Conservation (phyloP, 176 grass and related monocot genomes). For the Carex pumila region DNA sequence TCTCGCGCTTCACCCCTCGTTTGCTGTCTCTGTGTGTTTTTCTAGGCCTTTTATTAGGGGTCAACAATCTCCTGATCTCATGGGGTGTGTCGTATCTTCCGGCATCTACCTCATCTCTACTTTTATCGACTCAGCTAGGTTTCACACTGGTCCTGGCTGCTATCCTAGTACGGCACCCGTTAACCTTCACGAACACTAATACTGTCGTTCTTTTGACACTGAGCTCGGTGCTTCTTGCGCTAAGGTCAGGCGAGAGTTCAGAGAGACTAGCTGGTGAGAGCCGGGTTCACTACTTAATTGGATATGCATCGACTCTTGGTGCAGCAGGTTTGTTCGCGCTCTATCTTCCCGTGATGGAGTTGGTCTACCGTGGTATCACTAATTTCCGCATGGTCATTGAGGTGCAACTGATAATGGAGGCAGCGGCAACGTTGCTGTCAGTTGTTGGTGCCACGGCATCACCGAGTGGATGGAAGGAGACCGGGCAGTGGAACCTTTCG, state of each 20-base stretch:
- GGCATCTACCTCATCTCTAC: slow-evolving; percentile 72
- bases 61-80: slow-evolving; percentile 78
- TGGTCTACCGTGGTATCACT: slow-evolving; percentile 43
- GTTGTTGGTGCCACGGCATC: slow-evolving; percentile 33
- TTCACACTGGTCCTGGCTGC: slow-evolving; percentile 80
- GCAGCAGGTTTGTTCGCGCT: slow-evolving; percentile 60
- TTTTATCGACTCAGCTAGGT: slow-evolving; percentile 80
- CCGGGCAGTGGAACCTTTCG: slow-evolving; percentile 33
- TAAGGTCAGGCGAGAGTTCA: slow-evolving; percentile 31
- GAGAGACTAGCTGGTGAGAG: slow-evolving; percentile 31
- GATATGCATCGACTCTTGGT: slow-evolving; percentile 58
- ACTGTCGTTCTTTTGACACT: slow-evolving; percentile 61
- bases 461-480: slow-evolving; percentile 22
- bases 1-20: slow-evolving; percentile 43
- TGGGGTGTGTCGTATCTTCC: slow-evolving; percentile 75
- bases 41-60: slow-evolving; percentile 59
- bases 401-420: slow-evolving; percentile 86
- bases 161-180: slow-evolving; percentile 63
- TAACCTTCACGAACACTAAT: slow-evolving; percentile 81
- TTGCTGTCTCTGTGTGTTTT: slow-evolving; percentile 41
- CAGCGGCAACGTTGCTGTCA: slow-evolving; percentile 34
- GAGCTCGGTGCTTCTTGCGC: slow-evolving; percentile 65
- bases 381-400: slow-evolving; percentile 56
- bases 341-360: slow-evolving; percentile 81
- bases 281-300: slow-evolving; percentile 33